These are phyloP conservation scores for Zasmidium cellare DNA, from an alignment of 2,329 filamentous ascomycete genomes.

Conservation along the genomic window DNA sequence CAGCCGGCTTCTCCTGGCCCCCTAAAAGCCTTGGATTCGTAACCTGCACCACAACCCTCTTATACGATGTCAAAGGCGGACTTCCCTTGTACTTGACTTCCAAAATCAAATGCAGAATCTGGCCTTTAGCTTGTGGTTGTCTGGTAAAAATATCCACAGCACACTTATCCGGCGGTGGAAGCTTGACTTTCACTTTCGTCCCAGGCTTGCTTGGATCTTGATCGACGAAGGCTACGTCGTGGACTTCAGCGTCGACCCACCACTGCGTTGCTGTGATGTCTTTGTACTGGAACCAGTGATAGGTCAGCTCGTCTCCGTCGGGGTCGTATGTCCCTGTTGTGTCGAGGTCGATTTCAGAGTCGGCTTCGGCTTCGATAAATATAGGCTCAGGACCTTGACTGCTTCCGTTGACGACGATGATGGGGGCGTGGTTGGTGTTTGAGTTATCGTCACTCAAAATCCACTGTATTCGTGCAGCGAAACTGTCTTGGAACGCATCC, in stretches of 20 bases:
- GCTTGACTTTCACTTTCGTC: constrained; percentile 1
- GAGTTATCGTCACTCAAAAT: constrained; percentile 18
- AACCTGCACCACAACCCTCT: constrained; percentile 9
- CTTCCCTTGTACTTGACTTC: constrained; percentile 7
- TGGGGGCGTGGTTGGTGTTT: constrained; percentile 4
- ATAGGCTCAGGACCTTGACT: not conserved
- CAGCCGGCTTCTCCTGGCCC: constrained; percentile 2
- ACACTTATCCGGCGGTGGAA: constrained; percentile 5
- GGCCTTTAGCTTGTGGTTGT: constrained; percentile 3
- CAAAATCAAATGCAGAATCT: constrained; percentile 7
- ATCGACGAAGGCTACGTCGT: not conserved
- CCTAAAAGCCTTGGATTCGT: constrained; percentile 3
- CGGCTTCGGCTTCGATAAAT: constrained; percentile 4
- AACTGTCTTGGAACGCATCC: constrained; percentile 44
- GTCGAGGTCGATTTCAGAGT: not conserved
- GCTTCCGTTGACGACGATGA: constrained; percentile 3
- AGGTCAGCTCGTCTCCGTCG: constrained; percentile 1
- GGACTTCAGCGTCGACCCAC: constrained; percentile 7
- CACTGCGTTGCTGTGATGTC: constrained; percentile 4
- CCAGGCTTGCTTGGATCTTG: not conserved
- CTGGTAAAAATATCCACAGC: constrained; percentile 2
- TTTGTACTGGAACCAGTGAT: constrained; percentile 13
- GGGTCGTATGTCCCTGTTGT: constrained; percentile 4
- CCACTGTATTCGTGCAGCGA: constrained; percentile 47
- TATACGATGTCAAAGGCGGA: constrained; percentile 10